phyloP scores from a whole-genome alignment of 1,139 yeast genomes.

The Pichia sp. region DNA sequence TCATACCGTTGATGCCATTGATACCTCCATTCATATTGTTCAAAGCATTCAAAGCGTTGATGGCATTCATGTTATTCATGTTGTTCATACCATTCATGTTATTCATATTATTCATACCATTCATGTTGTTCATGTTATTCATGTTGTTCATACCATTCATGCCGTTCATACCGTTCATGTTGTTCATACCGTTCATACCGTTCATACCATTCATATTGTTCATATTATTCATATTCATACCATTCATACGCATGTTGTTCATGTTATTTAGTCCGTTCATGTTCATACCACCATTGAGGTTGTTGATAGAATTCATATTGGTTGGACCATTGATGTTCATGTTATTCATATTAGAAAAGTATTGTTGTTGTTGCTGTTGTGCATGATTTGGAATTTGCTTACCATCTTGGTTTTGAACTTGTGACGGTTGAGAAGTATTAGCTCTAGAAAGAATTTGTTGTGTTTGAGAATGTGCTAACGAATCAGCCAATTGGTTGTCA shows the following conservation, averaged over 20 bases:
- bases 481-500: constrained; percentile 3
- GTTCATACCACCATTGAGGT: not conserved
- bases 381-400: not conserved
- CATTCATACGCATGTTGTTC: constrained; percentile 7
- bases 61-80: constrained; percentile 2
- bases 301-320: constrained; percentile 3
- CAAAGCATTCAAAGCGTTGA: constrained; percentile 5
- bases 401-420: not conserved
- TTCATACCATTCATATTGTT: constrained; percentile 7
- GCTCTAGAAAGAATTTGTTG: constrained; percentile 3
- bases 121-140: constrained; percentile 7
- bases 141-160: constrained; percentile 4
- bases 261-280: constrained; percentile 7
- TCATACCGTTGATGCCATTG: not conserved
- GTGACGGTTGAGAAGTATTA: constrained; percentile 1
- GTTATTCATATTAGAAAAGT: constrained; percentile 7
- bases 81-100: constrained; percentile 8
- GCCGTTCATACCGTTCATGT: constrained; percentile 6
- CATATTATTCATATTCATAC: constrained; percentile 5
- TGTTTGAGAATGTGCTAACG: not conserved
- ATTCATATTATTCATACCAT: constrained; percentile 3
- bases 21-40: constrained; percentile 4
- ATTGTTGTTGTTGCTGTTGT: constrained; percentile 5
- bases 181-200: constrained; percentile 6
- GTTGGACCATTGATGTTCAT: constrained; percentile 2